Conservation (phyloP, 202 grass and related monocot genomes). For the Dendrocalamus latiflorus region DNA sequence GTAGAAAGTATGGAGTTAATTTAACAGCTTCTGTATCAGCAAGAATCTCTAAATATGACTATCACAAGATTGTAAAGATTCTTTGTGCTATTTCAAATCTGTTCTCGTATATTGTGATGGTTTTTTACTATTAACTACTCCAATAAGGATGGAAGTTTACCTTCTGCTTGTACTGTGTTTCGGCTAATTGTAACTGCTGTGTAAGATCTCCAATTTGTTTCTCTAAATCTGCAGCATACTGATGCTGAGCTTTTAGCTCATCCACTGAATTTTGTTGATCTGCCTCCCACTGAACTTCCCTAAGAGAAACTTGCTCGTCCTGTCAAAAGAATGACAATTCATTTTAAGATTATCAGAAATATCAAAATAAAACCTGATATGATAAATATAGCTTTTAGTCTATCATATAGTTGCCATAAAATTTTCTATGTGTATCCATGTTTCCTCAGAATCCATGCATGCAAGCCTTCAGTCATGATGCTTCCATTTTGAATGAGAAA, state of each 20-base stretch:
- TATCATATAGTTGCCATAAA: not conserved
- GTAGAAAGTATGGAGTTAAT: not conserved
- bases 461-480: not conserved
- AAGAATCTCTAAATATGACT: not conserved
- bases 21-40: not conserved
- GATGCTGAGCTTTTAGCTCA: conserved; percentile 39
- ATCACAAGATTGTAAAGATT: not conserved
- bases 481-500: not conserved
- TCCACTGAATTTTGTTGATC: conserved; percentile 43
- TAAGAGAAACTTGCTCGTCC: conserved; percentile 36
- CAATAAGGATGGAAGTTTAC: no score
- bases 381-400: not conserved
- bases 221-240: conserved; percentile 23
- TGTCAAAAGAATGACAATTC: conserved; percentile 20
- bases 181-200: no score
- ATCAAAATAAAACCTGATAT: not conserved
- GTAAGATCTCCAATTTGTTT: conserved; percentile 61
- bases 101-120: not conserved
- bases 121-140: not conserved
- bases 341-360: not conserved
- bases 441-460: not conserved
- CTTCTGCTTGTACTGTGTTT: no score
- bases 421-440: not conserved
- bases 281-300: conserved; percentile 44
- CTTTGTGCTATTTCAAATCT: not conserved